phyloP scores from a whole-genome alignment of 768 basidiomycete species.

The Phylloporus sp. region DNA sequence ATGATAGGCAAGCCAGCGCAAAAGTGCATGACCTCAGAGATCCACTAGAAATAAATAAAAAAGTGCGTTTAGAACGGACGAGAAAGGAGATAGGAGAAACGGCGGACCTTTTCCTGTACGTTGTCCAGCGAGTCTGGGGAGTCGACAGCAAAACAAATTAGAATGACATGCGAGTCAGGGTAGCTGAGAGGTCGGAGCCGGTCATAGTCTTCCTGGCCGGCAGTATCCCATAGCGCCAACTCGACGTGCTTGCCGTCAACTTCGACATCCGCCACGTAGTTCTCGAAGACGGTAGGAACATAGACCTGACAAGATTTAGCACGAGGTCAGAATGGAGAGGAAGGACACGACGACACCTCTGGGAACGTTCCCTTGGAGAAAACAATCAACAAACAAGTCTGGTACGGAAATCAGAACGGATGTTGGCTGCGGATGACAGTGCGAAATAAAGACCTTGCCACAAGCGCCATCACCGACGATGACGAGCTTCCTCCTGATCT shows the following conservation, averaged over 20 bases:
- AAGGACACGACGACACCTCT: conserved; percentile 50
- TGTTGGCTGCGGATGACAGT: conserved; percentile 2
- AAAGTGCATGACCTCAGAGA: conserved; percentile 97
- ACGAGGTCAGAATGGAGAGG: background rate
- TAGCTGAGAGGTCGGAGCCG: conserved; percentile 96
- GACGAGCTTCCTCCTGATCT: conserved; percentile 97
- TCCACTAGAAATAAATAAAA: conserved; percentile 78
- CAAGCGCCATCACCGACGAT: conserved; percentile 99
- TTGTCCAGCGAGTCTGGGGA: conserved; percentile 98
- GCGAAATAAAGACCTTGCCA: conserved; percentile 63
- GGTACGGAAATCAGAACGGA: conserved; percentile 19
- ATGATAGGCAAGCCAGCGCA: conserved; percentile 93
- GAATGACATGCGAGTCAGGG: conserved; percentile 99
- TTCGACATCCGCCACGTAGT: conserved; percentile 98
- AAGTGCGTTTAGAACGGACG: conserved; percentile 4
- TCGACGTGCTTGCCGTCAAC: conserved; percentile 99
- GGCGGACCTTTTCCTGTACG: conserved; percentile 96
- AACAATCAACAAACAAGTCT: conserved; percentile 93
- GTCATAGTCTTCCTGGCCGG: conserved; percentile 99
- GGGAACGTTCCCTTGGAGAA: conserved; percentile 97
- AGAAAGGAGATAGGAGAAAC: conserved; percentile 1
- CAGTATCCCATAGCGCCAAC: conserved; percentile 99
- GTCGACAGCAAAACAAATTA: conserved; percentile 98
- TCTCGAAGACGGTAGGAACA: conserved; percentile 99
- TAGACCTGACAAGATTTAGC: conserved; percentile 63